Percentiles rank a stretch among this genome's conserved stretches.
Evolutionary conservation across 2,329 filamentous ascomycete genomes (phyloP).

Genomic region (Paecilomyces dactylethromorphus): DNA sequence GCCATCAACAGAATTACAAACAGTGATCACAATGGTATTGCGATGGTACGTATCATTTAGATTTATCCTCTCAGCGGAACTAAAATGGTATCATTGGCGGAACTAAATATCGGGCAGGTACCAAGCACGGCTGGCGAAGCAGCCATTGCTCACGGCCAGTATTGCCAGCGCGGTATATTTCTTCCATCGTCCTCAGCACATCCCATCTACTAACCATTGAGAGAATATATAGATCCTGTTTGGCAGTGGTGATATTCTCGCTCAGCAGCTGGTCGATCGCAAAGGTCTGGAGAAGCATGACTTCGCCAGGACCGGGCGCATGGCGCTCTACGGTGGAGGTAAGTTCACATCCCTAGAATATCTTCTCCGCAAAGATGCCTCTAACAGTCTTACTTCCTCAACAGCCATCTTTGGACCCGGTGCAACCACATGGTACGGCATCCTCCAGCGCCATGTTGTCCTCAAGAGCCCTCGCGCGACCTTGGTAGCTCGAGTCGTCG

Average conservation of each 20-base stretch:
- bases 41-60: constrained; percentile 23
- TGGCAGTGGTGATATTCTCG: constrained; percentile 81
- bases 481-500: constrained; percentile 68
- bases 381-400: background rate
- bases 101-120: constrained; percentile 54
- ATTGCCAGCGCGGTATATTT: constrained; percentile 67
- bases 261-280: constrained; percentile 85
- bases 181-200: constrained; percentile 3
- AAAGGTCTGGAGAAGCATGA: constrained; percentile 73
- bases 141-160: constrained; percentile 83
- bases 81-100: constrained; percentile 2
- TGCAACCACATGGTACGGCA: constrained; percentile 78
- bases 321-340: constrained; percentile 46
- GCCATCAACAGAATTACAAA: background rate
- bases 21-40: constrained; percentile 20
- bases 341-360: constrained; percentile 9
- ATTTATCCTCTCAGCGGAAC: background rate
- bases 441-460: constrained; percentile 68
- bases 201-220: background rate
- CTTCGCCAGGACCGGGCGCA: constrained; percentile 40
- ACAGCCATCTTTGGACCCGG: constrained; percentile 77
- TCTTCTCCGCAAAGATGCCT: background rate
- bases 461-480: constrained; percentile 59
- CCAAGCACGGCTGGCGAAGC: constrained; percentile 69
- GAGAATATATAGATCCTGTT: constrained; percentile 63